phyloP scores from a whole-genome alignment of 306 rosid genomes.

The Corylus avellana region DNA sequence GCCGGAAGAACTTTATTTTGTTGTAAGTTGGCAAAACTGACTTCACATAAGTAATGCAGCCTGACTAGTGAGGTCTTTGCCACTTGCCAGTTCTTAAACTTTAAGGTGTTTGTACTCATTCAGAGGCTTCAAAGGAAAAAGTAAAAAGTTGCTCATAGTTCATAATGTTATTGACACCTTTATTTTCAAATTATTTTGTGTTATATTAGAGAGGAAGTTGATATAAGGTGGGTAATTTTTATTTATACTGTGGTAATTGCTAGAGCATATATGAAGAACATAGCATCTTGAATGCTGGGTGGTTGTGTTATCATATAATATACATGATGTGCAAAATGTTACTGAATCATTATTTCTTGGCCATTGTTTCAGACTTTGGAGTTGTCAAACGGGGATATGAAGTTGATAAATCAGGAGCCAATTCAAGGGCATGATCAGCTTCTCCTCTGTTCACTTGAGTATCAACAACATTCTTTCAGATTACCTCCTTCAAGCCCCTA shows the following conservation, averaged over 20 bases:
- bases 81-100: background rate
- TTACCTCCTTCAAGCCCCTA: conserved; percentile 88
- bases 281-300: background rate
- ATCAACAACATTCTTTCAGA: conserved; percentile 53
- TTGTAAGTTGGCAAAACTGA: background rate
- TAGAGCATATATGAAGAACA: background rate
- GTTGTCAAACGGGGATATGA: conserved; percentile 47
- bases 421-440: conserved; percentile 45
- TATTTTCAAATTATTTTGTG: background rate
- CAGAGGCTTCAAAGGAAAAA: background rate
- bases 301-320: background rate
- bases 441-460: conserved; percentile 47
- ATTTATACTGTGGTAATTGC: background rate
- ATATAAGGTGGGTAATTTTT: background rate
- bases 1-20: background rate
- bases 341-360: conserved; percentile 15
- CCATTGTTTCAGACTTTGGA: conserved; percentile 49
- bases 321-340: background rate
- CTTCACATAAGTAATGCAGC: background rate
- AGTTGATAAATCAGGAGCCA: conserved; percentile 44
- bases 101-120: background rate
- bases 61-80: background rate
- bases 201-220: background rate
- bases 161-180: background rate
- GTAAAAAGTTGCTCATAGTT: background rate